A percentile compares a stretch with the other conserved stretches of the same genome.
Conservation (phyloP, 1,284 basidiomycete species). For the Coniophora puteana region DNA sequence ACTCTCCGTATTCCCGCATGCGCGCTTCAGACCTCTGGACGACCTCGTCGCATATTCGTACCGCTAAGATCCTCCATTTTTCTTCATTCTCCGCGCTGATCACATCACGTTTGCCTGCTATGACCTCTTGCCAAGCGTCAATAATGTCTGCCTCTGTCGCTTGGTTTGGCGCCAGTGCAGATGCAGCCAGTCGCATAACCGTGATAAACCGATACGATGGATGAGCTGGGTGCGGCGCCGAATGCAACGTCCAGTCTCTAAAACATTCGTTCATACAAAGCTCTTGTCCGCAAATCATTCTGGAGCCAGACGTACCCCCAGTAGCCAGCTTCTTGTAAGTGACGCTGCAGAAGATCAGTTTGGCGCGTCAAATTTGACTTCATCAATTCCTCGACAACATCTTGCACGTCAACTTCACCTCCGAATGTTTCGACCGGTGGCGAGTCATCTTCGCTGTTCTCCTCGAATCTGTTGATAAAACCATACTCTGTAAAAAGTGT, state of each 20-base stretch:
- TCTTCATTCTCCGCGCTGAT: constrained; percentile 49
- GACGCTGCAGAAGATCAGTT: constrained; percentile 41
- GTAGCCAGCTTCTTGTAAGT: constrained; percentile 60
- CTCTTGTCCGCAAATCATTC: too few relatives aligned
- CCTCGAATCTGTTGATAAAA: constrained; percentile 71
- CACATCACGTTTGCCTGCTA: constrained; percentile 38
- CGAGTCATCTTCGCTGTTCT: constrained; percentile 21
- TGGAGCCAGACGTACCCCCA: constrained; percentile 57
- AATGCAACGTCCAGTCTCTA: constrained; percentile 76
- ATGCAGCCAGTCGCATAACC: constrained; percentile 49
- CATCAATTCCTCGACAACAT: constrained; percentile 48
- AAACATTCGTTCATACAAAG: too few relatives aligned
- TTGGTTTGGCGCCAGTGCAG: constrained; percentile 17
- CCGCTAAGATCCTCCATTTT: constrained; percentile 31
- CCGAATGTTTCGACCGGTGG: constrained; percentile 27
- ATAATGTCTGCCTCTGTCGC: constrained; percentile 29
- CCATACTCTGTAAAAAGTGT: constrained; percentile 84
- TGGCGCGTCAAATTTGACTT: too few relatives aligned
- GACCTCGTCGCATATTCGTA: constrained; percentile 34
- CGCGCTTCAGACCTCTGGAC: constrained; percentile 9
- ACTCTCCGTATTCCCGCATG: not conserved
- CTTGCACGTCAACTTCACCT: constrained; percentile 63
- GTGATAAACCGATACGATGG: constrained; percentile 76
- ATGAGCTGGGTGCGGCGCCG: constrained; percentile 51
- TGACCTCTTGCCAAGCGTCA: constrained; percentile 52